These are phyloP conservation scores for Carex arenaria DNA, from an alignment of 202 grass and related monocot species.

Conservation along the genomic window DNA sequence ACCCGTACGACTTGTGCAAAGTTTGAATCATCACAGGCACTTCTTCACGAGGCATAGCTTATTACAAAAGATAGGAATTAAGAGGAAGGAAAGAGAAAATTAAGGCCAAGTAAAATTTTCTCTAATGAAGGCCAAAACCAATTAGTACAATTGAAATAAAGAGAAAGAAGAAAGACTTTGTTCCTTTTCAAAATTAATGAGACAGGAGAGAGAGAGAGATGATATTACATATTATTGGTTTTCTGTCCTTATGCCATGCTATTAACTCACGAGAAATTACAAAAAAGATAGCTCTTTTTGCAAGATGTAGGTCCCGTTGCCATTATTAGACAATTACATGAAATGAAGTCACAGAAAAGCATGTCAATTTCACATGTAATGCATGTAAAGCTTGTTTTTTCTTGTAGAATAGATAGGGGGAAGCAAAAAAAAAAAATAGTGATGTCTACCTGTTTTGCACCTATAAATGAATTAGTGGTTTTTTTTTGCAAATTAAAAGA, in stretches of 20 bases:
- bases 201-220: neutral
- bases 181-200: neutral
- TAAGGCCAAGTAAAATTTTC: neutral
- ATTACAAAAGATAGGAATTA: neutral
- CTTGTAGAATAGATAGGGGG: neutral
- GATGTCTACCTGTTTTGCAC: neutral
- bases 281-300: neutral
- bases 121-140: neutral
- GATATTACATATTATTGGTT: constrained; percentile 4
- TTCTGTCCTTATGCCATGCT: neutral
- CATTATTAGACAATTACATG: constrained; percentile 3
- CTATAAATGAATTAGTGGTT: neutral
- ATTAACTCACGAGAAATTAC: constrained; percentile 18
- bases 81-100: neutral
- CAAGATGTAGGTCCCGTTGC: neutral
- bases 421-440: neutral
- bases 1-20: neutral
- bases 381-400: constrained; percentile 20
- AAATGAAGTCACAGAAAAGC: constrained; percentile 10
- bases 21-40: constrained; percentile 9
- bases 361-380: constrained; percentile 16
- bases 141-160: neutral
- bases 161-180: neutral
- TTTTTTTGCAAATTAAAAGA: neutral
- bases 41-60: constrained; percentile 9